A percentile compares a stretch with the other conserved stretches of the same genome.
Conservation (phyloP, 208 protist species). For the Leishmania aethiopica region DNA sequence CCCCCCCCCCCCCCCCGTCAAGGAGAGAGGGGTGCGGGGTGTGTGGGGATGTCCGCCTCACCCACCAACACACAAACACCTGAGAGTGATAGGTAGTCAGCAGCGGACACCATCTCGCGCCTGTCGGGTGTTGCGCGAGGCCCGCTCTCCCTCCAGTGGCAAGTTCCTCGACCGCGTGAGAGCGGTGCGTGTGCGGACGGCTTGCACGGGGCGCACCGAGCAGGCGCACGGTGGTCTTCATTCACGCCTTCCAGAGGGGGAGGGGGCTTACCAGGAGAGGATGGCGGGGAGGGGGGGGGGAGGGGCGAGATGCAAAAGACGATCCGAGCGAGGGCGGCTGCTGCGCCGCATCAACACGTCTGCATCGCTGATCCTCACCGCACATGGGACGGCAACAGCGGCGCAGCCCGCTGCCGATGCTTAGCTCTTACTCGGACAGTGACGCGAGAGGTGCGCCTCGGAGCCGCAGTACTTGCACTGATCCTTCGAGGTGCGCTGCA, state of each 20-base stretch:
- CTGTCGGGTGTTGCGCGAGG: neutral
- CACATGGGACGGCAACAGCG: neutral
- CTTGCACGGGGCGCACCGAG: neutral
- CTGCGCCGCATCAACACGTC: neutral
- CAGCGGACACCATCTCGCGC: neutral
- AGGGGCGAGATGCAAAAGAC: no score
- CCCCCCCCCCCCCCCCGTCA: no score
- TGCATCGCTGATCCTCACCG: neutral
- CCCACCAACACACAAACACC: neutral
- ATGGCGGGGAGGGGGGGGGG: no score
- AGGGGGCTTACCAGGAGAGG: neutral
- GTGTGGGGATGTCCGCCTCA: neutral
- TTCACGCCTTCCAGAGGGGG: neutral
- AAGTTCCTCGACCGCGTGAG: neutral
- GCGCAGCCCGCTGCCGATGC: neutral
- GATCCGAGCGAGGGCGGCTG: neutral
- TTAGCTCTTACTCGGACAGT: constrained; percentile 68
- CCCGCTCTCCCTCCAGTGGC: neutral
- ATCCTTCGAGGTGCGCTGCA: constrained; percentile 68
- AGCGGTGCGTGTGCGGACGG: neutral
- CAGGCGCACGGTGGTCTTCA: neutral
- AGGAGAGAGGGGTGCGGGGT: no score
- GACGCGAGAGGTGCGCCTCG: constrained; percentile 69
- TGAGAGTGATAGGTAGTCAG: neutral
- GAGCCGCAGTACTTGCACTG: constrained; percentile 81